phyloP scores from a whole-genome alignment of 169 alveolate genomes.

The Ichthyophthirius multifiliis region DNA sequence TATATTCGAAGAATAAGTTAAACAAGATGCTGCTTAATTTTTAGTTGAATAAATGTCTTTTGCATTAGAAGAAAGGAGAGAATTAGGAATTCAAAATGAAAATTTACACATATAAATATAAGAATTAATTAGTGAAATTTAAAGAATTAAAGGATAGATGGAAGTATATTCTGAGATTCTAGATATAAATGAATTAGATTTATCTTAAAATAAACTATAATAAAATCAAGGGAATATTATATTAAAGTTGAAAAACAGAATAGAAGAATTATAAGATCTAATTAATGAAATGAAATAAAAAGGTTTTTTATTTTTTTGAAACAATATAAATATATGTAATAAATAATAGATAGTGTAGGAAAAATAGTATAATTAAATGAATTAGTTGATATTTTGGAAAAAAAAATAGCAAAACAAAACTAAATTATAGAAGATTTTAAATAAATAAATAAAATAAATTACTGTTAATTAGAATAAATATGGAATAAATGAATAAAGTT shows the following conservation, averaged over 20 bases:
- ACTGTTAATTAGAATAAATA: neutral
- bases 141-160: neutral
- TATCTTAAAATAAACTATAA: neutral
- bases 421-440: neutral
- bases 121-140: constrained; percentile 3
- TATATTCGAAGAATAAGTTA: neutral
- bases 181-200: neutral
- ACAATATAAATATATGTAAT: neutral
- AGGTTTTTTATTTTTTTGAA: neutral
- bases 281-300: constrained; percentile 11
- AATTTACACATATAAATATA: constrained; percentile 1
- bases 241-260: neutral
- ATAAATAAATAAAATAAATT: neutral
- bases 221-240: neutral
- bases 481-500: neutral
- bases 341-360: neutral
- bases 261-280: constrained; percentile 11
- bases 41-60: constrained; percentile 4
- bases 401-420: neutral
- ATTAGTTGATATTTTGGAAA: constrained; percentile 7
- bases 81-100: neutral
- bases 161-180: neutral
- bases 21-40: constrained; percentile 5
- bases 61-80: neutral
- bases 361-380: neutral